Percentiles rank a stretch among this genome's conserved stretches.
These are phyloP conservation scores for Aspergillus sparsus DNA, from an alignment of 495 filamentous ascomycete genomes.

Conservation along the genomic window DNA sequence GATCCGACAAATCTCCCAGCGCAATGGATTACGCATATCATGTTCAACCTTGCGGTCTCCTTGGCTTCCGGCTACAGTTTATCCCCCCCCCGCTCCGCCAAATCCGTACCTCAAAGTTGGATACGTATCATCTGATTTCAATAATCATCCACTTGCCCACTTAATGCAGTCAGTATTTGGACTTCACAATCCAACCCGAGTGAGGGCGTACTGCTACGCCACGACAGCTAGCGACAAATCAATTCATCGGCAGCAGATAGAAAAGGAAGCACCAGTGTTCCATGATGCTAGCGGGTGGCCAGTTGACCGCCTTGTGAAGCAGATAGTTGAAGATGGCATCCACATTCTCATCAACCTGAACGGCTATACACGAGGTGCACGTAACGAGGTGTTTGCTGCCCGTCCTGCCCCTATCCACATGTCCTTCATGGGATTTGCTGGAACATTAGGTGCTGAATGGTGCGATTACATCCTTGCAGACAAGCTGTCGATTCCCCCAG, in stretches of 20 bases:
- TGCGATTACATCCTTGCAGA: slow-evolving; percentile 97
- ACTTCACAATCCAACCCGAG: slow-evolving; percentile 70
- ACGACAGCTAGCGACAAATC: slow-evolving; percentile 92
- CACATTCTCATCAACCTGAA: slow-evolving; percentile 98
- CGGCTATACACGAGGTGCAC: slow-evolving; percentile 94
- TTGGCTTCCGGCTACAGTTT: slow-evolving; percentile 84
- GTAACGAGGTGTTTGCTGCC: slow-evolving; percentile 96
- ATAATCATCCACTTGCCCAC: slow-evolving; percentile 96
- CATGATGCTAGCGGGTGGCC: slow-evolving; percentile 86
- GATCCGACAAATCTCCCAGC: slow-evolving; percentile 91
- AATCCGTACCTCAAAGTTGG: slow-evolving; percentile 82
- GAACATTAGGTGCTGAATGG: slow-evolving; percentile 96
- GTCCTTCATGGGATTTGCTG: slow-evolving; percentile 99
- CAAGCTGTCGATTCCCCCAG: slow-evolving; percentile 77
- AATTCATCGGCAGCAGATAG: slow-evolving; percentile 89
- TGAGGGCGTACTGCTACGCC: slow-evolving; percentile 93
- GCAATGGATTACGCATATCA: slow-evolving; percentile 92
- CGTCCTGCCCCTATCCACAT: slow-evolving; percentile 95
- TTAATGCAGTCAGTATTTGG: slow-evolving; percentile 99
- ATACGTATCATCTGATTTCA: slow-evolving; percentile 98
- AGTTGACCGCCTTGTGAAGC: slow-evolving; percentile 79
- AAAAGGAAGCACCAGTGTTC: slow-evolving; percentile 90
- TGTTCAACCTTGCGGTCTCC: slow-evolving; percentile 80
- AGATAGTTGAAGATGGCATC: slow-evolving; percentile 90
- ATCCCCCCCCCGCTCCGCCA: slow-evolving; percentile 79